Evolutionary conservation across 1,284 basidiomycete species (phyloP).

Genomic region (Sanghuangporus weigelae): DNA sequence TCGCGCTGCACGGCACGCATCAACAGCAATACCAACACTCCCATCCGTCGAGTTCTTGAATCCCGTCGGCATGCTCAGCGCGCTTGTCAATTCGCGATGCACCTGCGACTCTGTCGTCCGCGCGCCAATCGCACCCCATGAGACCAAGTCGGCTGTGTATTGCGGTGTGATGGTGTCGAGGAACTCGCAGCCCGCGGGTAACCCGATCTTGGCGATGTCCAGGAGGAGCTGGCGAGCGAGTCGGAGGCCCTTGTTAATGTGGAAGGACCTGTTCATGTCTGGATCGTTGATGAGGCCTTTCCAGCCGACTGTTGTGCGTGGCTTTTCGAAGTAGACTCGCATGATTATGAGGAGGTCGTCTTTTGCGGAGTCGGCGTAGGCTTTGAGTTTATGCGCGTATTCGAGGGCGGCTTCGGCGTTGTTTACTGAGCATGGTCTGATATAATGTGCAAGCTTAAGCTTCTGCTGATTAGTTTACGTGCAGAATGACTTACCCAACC

Average conservation of each 20-base stretch:
- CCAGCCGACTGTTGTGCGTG: slow-evolving; percentile 96
- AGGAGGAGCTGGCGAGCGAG: slow-evolving; percentile 85
- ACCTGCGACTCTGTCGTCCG: slow-evolving; percentile 96
- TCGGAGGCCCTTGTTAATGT: slow-evolving; percentile 97
- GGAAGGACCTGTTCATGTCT: slow-evolving; percentile 79
- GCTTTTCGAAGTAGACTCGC: slow-evolving; percentile 97
- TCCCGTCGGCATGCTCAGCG: slow-evolving; percentile 85
- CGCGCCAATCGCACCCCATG: slow-evolving; percentile 97
- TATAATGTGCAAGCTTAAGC: slow-evolving; percentile 6
- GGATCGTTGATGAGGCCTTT: slow-evolving; percentile 98
- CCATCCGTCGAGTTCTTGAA: slow-evolving; percentile 78
- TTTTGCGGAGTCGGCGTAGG: slow-evolving; percentile 76
- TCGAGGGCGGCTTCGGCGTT: slow-evolving; percentile 80
- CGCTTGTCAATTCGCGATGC: slow-evolving; percentile 83
- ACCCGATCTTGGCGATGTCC: slow-evolving; percentile 80
- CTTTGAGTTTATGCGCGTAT: slow-evolving; percentile 76
- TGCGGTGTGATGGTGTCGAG: slow-evolving; percentile 87
- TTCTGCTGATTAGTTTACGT: neutral
- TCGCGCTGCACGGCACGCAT: slow-evolving; percentile 86
- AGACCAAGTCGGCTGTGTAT: slow-evolving; percentile 93
- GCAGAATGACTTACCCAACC: slow-evolving; percentile 56
- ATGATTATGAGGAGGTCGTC: slow-evolving; percentile 94
- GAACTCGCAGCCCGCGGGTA: slow-evolving; percentile 88
- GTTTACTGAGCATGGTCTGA: slow-evolving; percentile 90
- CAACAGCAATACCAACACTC: slow-evolving; percentile 79